Evolutionary conservation across 73 alveolate genomes (phyloP).

Genomic region (Effrenium voratum): DNA sequence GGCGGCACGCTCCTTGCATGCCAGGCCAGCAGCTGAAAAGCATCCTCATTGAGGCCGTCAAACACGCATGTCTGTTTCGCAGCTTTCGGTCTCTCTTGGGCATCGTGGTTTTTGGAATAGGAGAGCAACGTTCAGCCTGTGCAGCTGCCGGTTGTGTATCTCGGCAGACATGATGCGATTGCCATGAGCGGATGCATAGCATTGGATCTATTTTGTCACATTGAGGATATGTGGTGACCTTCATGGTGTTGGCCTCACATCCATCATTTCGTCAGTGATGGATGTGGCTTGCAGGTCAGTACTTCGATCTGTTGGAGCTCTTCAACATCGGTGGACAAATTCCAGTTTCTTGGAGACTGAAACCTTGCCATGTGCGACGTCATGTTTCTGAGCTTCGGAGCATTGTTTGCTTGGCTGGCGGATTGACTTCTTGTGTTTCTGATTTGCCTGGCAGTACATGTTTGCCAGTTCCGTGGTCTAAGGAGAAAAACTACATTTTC

Average conservation of each 20-base stretch:
- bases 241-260: slow-evolving; percentile 88
- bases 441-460: neutral
- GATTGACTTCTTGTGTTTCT: neutral
- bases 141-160: slow-evolving; percentile 70
- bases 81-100: neutral
- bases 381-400: neutral
- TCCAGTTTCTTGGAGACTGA: slow-evolving; percentile 64
- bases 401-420: neutral
- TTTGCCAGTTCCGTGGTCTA: neutral
- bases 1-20: neutral
- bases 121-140: slow-evolving; percentile 93
- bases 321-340: slow-evolving; percentile 95
- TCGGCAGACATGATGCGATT: neutral
- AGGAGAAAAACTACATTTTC: slow-evolving; percentile 95
- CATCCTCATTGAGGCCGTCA: slow-evolving; percentile 47
- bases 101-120: neutral
- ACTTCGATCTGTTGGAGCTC: slow-evolving; percentile 95
- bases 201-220: slow-evolving; percentile 90
- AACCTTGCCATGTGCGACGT: neutral
- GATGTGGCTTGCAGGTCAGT: slow-evolving; percentile 85
- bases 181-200: neutral
- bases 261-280: neutral
- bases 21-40: slow-evolving; percentile 69
- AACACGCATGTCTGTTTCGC: neutral
- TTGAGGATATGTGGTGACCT: slow-evolving; percentile 97